These are phyloP conservation scores for Puccinia hordei DNA, from an alignment of 1,284 basidiomycete genomes.

Conservation along the genomic window DNA sequence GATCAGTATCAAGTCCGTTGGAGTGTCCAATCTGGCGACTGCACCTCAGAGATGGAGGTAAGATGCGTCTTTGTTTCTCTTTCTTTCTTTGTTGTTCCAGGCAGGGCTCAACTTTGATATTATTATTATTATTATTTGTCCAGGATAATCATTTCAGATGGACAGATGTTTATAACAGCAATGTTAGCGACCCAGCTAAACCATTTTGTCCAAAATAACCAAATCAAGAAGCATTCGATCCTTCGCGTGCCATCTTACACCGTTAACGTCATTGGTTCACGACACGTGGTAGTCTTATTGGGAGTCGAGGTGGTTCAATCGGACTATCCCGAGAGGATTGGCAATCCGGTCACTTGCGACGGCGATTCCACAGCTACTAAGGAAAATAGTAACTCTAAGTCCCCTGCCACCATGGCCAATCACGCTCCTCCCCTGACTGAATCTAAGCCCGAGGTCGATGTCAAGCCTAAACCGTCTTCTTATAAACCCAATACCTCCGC, in stretches of 20 bases:
- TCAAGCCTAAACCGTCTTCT: constrained; percentile 52
- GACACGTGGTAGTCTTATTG: constrained; percentile 82
- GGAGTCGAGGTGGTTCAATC: constrained; percentile 66
- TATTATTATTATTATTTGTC: neutral
- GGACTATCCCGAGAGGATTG: constrained; percentile 70
- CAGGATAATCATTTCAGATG: constrained; percentile 68
- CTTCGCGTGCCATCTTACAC: constrained; percentile 76
- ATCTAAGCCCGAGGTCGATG: constrained; percentile 53
- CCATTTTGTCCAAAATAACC: constrained; percentile 70
- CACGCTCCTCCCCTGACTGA: constrained; percentile 54
- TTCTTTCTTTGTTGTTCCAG: too few relatives aligned
- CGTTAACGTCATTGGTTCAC: constrained; percentile 70
- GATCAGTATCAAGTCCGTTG: constrained; percentile 77
- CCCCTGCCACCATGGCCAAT: constrained; percentile 54
- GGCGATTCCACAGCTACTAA: constrained; percentile 46
- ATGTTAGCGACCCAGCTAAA: constrained; percentile 96
- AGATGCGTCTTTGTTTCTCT: too few relatives aligned
- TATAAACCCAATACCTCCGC: constrained; percentile 55
- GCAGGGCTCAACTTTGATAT: too few relatives aligned
- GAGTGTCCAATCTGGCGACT: constrained; percentile 52
- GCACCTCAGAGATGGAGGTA: constrained; percentile 47
- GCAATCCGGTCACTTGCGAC: constrained; percentile 67
- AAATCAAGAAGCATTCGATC: constrained; percentile 73
- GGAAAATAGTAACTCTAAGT: constrained; percentile 30
- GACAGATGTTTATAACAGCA: constrained; percentile 77